A percentile compares a stretch with the other conserved stretches of the same genome.
Conservation (phyloP, 805 yeast species). For the Saccharomyces kudriavzevii region DNA sequence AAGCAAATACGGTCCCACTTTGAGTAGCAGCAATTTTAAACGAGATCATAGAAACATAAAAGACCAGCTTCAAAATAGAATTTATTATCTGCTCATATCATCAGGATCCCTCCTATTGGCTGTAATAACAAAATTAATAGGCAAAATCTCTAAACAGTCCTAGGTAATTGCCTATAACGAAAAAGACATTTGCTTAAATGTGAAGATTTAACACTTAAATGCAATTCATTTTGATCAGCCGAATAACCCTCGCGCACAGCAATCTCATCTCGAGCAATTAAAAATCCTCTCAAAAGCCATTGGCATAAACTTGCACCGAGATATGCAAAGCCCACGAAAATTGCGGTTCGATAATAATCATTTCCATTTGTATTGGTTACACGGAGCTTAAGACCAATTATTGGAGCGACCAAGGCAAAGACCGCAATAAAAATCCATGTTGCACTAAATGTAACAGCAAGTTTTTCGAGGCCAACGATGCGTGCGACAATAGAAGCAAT, state of each 20-base stretch:
- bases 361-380: constrained; percentile 18
- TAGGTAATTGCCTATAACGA: constrained; percentile 4
- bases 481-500: constrained; percentile 44
- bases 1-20: no score
- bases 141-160: neutral
- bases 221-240: constrained; percentile 24
- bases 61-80: no score
- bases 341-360: constrained; percentile 45
- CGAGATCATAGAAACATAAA: no score
- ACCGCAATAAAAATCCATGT: constrained; percentile 46
- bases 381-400: constrained; percentile 49
- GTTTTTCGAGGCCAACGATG: constrained; percentile 45
- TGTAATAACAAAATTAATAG: no score
- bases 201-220: constrained; percentile 10
- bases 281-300: constrained; percentile 45
- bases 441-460: constrained; percentile 44
- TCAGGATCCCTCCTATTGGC: no score
- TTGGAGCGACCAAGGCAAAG: constrained; percentile 49
- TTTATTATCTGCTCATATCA: no score
- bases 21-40: no score
- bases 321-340: constrained; percentile 53
- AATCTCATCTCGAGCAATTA: constrained; percentile 41
- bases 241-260: constrained; percentile 20
- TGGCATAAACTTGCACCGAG: constrained; percentile 38
- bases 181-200: constrained; percentile 5